Conservation (phyloP, 1,284 basidiomycete species). For the Vanrija humicola region DNA sequence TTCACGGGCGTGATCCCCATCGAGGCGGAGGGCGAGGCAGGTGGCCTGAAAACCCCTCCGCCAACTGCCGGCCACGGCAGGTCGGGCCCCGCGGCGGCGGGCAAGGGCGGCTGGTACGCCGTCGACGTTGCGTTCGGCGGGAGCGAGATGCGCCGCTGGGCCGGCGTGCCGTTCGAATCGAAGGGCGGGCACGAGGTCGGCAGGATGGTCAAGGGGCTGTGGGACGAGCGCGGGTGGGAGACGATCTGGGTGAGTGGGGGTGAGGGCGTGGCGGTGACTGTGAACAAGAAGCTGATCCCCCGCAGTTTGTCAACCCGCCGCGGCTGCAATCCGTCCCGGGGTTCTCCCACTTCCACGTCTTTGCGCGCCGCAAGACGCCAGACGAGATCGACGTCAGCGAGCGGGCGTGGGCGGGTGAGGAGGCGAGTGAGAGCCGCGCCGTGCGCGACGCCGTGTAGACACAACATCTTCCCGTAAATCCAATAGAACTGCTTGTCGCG, state of each 20-base stretch:
- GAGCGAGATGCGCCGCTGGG: slow-evolving; percentile 28
- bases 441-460: too few species aligned
- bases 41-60: not conserved
- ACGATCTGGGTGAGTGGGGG: slow-evolving; percentile 41
- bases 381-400: slow-evolving; percentile 39
- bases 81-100: not conserved
- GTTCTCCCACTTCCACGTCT: slow-evolving; percentile 47
- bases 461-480: too few species aligned
- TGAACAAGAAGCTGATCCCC: too few species aligned
- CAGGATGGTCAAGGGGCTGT: slow-evolving; percentile 42
- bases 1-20: slow-evolving; percentile 40
- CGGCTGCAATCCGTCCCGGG: slow-evolving; percentile 45
- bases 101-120: slow-evolving; percentile 30
- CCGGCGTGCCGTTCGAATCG: slow-evolving; percentile 30
- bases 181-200: slow-evolving; percentile 40
- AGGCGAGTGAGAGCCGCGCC: too few species aligned
- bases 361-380: slow-evolving; percentile 45
- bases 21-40: not conserved
- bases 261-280: not conserved
- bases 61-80: not conserved
- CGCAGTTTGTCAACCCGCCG: slow-evolving; percentile 38
- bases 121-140: slow-evolving; percentile 32
- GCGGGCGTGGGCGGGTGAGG: not conserved
- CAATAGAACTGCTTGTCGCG: not conserved
- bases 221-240: slow-evolving; percentile 46